Base-by-base conservation (phyloP, 1,284 basidiomycete species). In the Ganoderma meredithae region DNA sequence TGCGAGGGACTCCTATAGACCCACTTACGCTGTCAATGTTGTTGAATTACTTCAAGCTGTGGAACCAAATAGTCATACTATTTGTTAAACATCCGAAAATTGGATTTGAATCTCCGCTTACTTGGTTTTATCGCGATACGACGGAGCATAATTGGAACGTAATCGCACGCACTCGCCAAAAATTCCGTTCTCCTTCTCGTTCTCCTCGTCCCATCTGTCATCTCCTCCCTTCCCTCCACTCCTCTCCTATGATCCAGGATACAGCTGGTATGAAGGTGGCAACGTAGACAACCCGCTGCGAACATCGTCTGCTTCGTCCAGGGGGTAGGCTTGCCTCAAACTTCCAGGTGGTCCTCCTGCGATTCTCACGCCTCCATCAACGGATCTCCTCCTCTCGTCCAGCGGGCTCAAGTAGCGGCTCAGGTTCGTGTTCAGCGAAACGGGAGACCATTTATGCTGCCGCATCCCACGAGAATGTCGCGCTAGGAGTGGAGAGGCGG, bases 281-380 rank as follows among this genome's bases (percentile, higher is more conserved):
- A 36, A 10, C n/a, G 36, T 59, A 1, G 39, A 59, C 39, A 36
- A 22, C 3, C 22, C 40, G 6, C 59, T 60, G 25, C 59, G 40
- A 22, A 19, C 25, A n/a, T 27, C 59, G n/a, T 27, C 40, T 4
- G 6, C 40, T 17, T 17, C 22, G 3, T 7, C 39, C 27, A 31
- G 3, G 3, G 1, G 27, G 27, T 3, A 31, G 22, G 13, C 22
- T 49, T 49, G 44, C n/a, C 19, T 9, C 44, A 47, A n/a, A n/a
- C 12, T 19, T 25, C 19, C 47, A 12, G 47, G 41, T 19, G 56
- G 56, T 7, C 59, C 59, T 27, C 59, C 59, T 9, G 25, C 40
- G 17, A 60, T 9, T 22, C 59, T 40, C 40, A 60, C 59, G 40
- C 59, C 59, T 17, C 59, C 59, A 25, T 60, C 59, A 10, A 60